Evolutionary conservation across 2,329 filamentous ascomycete species (phyloP).

Genomic region (Dothidotthia symphoricarpi): DNA sequence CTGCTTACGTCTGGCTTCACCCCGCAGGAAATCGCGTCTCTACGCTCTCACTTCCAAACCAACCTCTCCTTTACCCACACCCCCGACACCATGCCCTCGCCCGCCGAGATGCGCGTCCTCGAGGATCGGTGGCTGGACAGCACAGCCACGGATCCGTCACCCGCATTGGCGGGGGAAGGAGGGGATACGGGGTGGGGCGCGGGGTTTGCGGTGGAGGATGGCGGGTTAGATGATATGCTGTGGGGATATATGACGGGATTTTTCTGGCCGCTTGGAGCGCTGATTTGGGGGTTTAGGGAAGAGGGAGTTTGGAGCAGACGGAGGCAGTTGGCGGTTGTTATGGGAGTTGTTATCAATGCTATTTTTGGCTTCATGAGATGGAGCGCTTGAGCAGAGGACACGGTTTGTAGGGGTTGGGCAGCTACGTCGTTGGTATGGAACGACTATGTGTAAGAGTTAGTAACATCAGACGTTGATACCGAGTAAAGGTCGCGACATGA

Average conservation of each 20-base stretch:
- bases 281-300: slow-evolving; percentile 81
- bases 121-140: slow-evolving; percentile 90
- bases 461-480: no score
- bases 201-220: slow-evolving; percentile 55
- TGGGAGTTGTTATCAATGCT: slow-evolving; percentile 78
- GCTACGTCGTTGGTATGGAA: no score
- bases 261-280: slow-evolving; percentile 86
- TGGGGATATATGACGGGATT: slow-evolving; percentile 89
- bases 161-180: slow-evolving; percentile 39
- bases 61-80: slow-evolving; percentile 81
- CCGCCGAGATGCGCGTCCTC: slow-evolving; percentile 69
- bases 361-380: slow-evolving; percentile 69
- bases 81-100: slow-evolving; percentile 83
- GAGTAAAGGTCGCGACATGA: no score
- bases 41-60: slow-evolving; percentile 84
- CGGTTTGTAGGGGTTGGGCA: neutral
- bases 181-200: slow-evolving; percentile 50
- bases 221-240: slow-evolving; percentile 78
- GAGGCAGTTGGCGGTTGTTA: slow-evolving; percentile 81
- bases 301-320: slow-evolving; percentile 83
- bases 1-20: slow-evolving; percentile 80
- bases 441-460: no score
- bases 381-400: slow-evolving; percentile 40
- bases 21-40: slow-evolving; percentile 73
- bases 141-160: slow-evolving; percentile 47